Base-by-base conservation (phyloP, 495 filamentous ascomycete genomes). In the Delitschia confertaspora region DNA sequence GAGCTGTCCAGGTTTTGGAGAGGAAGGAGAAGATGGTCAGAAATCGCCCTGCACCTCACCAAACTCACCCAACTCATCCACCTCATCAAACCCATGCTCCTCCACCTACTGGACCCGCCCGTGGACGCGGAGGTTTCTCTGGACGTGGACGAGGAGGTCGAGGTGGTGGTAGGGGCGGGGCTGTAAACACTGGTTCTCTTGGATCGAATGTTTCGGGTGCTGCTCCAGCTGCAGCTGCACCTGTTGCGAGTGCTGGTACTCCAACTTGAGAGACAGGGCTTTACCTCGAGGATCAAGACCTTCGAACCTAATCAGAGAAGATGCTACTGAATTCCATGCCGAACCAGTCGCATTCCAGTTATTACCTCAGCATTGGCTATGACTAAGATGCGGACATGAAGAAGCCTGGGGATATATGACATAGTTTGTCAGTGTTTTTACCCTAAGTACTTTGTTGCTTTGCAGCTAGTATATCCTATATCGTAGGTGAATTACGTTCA, bases 1-100 rank as follows among this genome's bases (percentile, higher is more conserved):
- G 85, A 6, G 79, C 82, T 4, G 85, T 94, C 5, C 82, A 88
- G 51, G 83, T 95, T 8, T 65, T 93, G 9, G 87, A 94, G 65
- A 69, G 83, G 38, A 88, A 87, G 65, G 76, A 81, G 42, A 61
- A 55, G 42, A 47, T 47, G 39, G 46, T 22, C 19, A 38, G 39
- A 10, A 30, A 27, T 13, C 47, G 33, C 13, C 43, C 59, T 26
- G 32, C 33, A 38, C 54, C 25, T 7, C 58, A 60, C 3, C 59
- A 55, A 9, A 61, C 25, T 7, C 58, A 60, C 3, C 59, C 54
- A 9, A 61, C 67, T 42, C 65, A 66, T 47, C 37, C 24, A 20
- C 47, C 40, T 6, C 14, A 23, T n/a, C n/a, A n/a, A n/a, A n/a
- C n/a, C n/a, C n/a, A n/a, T 31, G 29, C 29, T 31, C 11, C 20